Percentiles rank a stretch among this genome's conserved stretches.
Conservation (phyloP, 208 protist species). For the Acanthamoeba divionensis region DNA sequence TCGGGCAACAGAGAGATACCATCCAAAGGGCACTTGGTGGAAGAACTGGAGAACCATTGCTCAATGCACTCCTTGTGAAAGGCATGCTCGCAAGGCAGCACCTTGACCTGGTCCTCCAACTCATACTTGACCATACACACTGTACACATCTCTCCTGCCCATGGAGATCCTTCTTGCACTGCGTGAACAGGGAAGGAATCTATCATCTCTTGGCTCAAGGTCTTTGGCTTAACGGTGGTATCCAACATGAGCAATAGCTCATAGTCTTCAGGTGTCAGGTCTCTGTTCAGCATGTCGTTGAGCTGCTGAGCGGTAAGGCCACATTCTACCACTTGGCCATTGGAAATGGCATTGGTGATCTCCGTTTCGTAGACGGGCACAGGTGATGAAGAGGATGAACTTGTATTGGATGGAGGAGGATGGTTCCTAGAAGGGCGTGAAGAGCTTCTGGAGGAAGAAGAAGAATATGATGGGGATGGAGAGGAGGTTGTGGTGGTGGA, state of each 20-base stretch:
- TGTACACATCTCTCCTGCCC: conserved; percentile 34
- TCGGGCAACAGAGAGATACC: conserved; percentile 5
- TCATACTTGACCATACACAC: conserved; percentile 56
- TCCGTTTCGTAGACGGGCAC: neutral
- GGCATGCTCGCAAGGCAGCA: conserved; percentile 57
- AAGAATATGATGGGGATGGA: neutral
- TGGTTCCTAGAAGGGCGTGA: neutral
- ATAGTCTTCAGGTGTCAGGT: conserved; percentile 70
- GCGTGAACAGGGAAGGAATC: neutral
- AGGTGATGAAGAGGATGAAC: neutral
- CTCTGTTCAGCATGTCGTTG: conserved; percentile 62
- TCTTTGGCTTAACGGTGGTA: conserved; percentile 54
- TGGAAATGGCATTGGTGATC: neutral
- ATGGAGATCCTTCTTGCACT: neutral
- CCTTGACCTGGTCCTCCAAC: conserved; percentile 30
- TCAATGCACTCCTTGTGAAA: conserved; percentile 63
- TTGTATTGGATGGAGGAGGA: neutral
- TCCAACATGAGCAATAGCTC: conserved; percentile 63
- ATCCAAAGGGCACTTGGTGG: conserved; percentile 63
- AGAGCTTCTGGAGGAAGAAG: neutral
- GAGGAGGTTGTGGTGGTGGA: neutral
- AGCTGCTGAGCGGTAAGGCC: conserved; percentile 56
- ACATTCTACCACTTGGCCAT: neutral
- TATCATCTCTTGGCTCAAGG: conserved; percentile 7
- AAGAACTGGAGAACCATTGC: conserved; percentile 52